Conservation (phyloP, 306 rosid species). For the Biancaea sappan region DNA sequence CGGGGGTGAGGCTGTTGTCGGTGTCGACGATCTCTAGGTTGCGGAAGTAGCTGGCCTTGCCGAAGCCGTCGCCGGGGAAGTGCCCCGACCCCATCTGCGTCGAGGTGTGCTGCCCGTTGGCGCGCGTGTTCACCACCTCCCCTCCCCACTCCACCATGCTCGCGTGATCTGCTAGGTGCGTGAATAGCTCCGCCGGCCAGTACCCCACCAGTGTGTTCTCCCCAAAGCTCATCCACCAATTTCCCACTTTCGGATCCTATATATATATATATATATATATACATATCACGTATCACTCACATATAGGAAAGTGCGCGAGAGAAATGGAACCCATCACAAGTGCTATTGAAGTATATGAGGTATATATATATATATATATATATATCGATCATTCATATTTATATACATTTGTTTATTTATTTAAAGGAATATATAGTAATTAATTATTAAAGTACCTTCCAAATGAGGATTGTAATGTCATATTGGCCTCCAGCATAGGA, state of each 20-base stretch:
- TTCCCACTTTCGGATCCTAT: conserved; percentile 77
- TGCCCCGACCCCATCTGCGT: conserved; percentile 95
- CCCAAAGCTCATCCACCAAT: conserved; percentile 98
- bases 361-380: too few relatives aligned
- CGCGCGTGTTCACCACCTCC: conserved; percentile 78
- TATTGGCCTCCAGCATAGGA: conserved; percentile 61
- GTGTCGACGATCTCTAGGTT: conserved; percentile 87
- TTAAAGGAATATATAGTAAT: too few relatives aligned
- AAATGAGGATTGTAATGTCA: conserved; percentile 81
- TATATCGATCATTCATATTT: too few relatives aligned
- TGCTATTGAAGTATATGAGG: too few relatives aligned
- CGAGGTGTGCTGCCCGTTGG: conserved; percentile 73
- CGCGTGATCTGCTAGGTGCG: conserved; percentile 78
- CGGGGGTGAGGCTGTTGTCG: conserved; percentile 74
- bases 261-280: neutral
- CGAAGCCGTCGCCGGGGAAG: conserved; percentile 81
- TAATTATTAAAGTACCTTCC: too few relatives aligned
- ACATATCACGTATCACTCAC: too few relatives aligned
- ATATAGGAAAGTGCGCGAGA: too few relatives aligned
- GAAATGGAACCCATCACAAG: too few relatives aligned
- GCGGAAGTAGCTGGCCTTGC: conserved; percentile 88
- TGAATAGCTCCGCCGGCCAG: conserved; percentile 91
- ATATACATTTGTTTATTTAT: too few relatives aligned
- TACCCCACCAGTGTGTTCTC: conserved; percentile 77
- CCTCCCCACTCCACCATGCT: conserved; percentile 99